phyloP scores from a whole-genome alignment of 2,329 filamentous ascomycete genomes.

The Phyllosticta citriasiana region DNA sequence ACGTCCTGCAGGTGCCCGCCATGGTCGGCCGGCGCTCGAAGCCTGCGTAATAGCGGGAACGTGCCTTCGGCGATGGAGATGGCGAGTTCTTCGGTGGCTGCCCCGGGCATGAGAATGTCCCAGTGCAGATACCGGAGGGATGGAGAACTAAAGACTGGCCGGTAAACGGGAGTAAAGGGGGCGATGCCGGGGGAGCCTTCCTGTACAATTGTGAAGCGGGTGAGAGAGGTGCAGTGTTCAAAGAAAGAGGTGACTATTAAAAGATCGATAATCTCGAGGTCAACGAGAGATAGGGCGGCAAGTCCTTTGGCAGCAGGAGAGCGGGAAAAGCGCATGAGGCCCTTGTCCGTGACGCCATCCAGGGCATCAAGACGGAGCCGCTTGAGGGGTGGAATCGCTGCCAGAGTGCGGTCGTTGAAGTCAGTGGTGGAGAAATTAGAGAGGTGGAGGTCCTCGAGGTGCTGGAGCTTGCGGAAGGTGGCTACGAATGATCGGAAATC shows the following conservation, averaged over 20 bases:
- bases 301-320: slow-evolving; percentile 37
- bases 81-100: slow-evolving; percentile 54
- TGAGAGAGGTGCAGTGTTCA: slow-evolving; percentile 35
- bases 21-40: slow-evolving; percentile 60
- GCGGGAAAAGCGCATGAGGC: slow-evolving; percentile 42
- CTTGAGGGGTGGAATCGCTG: slow-evolving; percentile 41
- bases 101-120: slow-evolving; percentile 47
- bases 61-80: slow-evolving; percentile 50
- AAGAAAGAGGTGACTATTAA: slow-evolving; percentile 44
- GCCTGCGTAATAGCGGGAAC: slow-evolving; percentile 50
- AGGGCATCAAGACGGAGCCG: slow-evolving; percentile 48
- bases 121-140: slow-evolving; percentile 47
- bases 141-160: slow-evolving; percentile 39
- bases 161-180: slow-evolving; percentile 33
- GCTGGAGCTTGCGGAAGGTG: slow-evolving; percentile 43
- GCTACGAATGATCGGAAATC: slow-evolving; percentile 47
- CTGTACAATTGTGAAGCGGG: slow-evolving; percentile 44
- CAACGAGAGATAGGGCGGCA: slow-evolving; percentile 40
- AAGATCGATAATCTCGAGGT: slow-evolving; percentile 44
- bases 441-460: slow-evolving; percentile 43
- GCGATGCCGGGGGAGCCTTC: slow-evolving; percentile 37
- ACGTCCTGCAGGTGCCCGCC: slow-evolving; percentile 59
- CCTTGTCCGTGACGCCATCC: slow-evolving; percentile 45
- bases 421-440: slow-evolving; percentile 44
- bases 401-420: slow-evolving; percentile 45